Conservation (phyloP, 805 yeast species). For the Torulaspora indica region DNA sequence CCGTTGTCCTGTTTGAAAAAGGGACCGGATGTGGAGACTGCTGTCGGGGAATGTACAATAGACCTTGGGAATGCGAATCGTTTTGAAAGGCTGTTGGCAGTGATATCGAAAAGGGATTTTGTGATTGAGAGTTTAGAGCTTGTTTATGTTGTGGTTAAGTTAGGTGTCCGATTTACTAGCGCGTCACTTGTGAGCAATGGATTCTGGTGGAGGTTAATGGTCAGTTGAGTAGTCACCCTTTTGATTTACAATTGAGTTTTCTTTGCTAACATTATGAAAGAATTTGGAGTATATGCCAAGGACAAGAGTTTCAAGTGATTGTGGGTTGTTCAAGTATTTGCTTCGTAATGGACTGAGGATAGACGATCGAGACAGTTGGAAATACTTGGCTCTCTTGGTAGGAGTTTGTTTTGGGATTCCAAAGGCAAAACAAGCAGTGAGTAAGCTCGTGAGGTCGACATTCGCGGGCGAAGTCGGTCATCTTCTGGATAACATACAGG, state of each 20-base stretch:
- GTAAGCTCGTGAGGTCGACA: conserved; percentile 12
- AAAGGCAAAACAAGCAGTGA: conserved; percentile 12
- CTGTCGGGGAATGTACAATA: conserved; percentile 1
- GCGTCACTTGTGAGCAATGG: conserved; percentile 8
- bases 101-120: not conserved
- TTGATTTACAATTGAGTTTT: not conserved
- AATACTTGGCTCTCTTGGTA: conserved; percentile 17
- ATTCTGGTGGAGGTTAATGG: conserved; percentile 13
- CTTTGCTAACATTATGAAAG: conserved; percentile 11
- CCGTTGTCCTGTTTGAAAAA: conserved; percentile 1
- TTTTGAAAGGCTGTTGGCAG: conserved; percentile 4
- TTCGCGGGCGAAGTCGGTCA: conserved; percentile 15
- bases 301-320: conserved; percentile 9
- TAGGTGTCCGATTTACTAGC: conserved; percentile 7
- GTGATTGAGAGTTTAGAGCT: conserved; percentile 1
- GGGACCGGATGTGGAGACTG: not conserved
- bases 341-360: conserved; percentile 14
- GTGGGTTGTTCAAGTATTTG: conserved; percentile 11
- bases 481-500: conserved; percentile 15
- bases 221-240: conserved; percentile 11
- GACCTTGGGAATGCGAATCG: conserved; percentile 2
- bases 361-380: conserved; percentile 20
- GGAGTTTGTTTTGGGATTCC: conserved; percentile 13
- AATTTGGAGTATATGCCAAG: conserved; percentile 12
- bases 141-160: conserved; percentile 4